Percentiles rank a stretch among this genome's conserved stretches.
Evolutionary conservation across 2,329 filamentous ascomycete species (phyloP).

Genomic region (Fusarium kyushuense): DNA sequence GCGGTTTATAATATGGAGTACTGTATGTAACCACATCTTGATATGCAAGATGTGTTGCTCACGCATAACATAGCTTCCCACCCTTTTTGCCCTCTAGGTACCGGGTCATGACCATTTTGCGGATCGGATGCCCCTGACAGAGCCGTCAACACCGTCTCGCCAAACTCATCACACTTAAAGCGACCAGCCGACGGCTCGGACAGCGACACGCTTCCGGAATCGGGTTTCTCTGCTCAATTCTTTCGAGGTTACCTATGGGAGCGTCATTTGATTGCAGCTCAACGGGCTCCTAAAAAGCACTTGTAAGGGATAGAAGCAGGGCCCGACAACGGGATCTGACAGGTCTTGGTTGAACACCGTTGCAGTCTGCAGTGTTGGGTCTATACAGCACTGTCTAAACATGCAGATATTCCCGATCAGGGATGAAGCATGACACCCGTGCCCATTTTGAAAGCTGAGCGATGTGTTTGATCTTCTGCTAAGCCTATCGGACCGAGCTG

Average conservation of each 20-base stretch:
- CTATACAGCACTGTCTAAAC: slow-evolving; percentile 28
- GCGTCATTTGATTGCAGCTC: slow-evolving; percentile 4
- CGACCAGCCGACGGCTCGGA: slow-evolving; percentile 40
- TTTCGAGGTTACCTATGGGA: slow-evolving; percentile 18
- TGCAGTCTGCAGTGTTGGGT: slow-evolving; percentile 10
- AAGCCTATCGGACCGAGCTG: slow-evolving; percentile 44
- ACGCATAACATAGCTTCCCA: neutral
- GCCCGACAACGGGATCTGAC: slow-evolving; percentile 18
- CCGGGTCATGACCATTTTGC: neutral
- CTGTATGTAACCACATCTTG: slow-evolving; percentile 10
- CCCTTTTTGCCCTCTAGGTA: neutral
- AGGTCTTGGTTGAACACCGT: slow-evolving; percentile 38
- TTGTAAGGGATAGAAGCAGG: slow-evolving; percentile 16
- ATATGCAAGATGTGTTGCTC: neutral
- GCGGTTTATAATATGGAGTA: slow-evolving; percentile 5
- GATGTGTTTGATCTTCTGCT: slow-evolving; percentile 33
- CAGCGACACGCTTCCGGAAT: slow-evolving; percentile 24
- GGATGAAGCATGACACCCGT: slow-evolving; percentile 25
- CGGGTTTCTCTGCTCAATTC: slow-evolving; percentile 11
- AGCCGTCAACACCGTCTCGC: slow-evolving; percentile 22
- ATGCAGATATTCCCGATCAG: slow-evolving; percentile 8
- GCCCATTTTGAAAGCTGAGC: slow-evolving; percentile 22
- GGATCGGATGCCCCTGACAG: slow-evolving; percentile 15
- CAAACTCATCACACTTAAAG: slow-evolving; percentile 36
- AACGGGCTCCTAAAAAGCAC: neutral